phyloP scores from a whole-genome alignment of 129 eudicot species.

The Tagetes patula region DNA sequence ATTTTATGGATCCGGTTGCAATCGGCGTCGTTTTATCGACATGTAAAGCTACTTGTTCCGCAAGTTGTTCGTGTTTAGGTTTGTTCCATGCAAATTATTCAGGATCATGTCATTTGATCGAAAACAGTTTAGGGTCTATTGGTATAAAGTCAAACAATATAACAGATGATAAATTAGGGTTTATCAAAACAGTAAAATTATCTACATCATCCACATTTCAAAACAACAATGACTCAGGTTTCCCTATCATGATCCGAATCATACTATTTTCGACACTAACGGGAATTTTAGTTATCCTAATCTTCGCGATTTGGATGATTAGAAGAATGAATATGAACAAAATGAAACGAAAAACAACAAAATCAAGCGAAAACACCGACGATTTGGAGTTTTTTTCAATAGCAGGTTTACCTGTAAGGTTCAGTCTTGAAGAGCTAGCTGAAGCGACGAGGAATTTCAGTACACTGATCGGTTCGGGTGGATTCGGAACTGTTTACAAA shows the following conservation, averaged over 20 bases:
- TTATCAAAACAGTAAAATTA: slow-evolving; percentile 38
- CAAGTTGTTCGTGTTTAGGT: slow-evolving; percentile 65
- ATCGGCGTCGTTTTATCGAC: slow-evolving; percentile 37
- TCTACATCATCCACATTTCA: background rate
- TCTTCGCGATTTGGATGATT: slow-evolving; percentile 38
- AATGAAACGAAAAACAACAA: slow-evolving; percentile 17
- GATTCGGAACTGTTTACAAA: slow-evolving; percentile 75
- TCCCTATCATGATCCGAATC: slow-evolving; percentile 43
- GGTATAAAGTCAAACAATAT: slow-evolving; percentile 20
- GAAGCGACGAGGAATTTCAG: slow-evolving; percentile 61
- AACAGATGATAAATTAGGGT: slow-evolving; percentile 44
- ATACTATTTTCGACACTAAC: slow-evolving; percentile 54
- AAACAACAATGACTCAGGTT: slow-evolving; percentile 7
- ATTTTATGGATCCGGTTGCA: slow-evolving; percentile 39
- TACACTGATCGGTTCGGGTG: slow-evolving; percentile 72
- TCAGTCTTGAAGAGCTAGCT: slow-evolving; percentile 47
- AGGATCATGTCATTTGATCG: slow-evolving; percentile 58
- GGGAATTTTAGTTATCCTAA: slow-evolving; percentile 33
- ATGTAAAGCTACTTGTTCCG: slow-evolving; percentile 61
- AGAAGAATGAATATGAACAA: slow-evolving; percentile 33
- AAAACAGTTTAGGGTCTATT: slow-evolving; percentile 53
- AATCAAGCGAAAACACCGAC: slow-evolving; percentile 20
- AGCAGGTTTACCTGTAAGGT: slow-evolving; percentile 37
- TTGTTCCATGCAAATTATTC: slow-evolving; percentile 52
- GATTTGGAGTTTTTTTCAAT: slow-evolving; percentile 52